phyloP scores from a whole-genome alignment of 1,284 basidiomycete species.

The Hymenochaete sp. region DNA sequence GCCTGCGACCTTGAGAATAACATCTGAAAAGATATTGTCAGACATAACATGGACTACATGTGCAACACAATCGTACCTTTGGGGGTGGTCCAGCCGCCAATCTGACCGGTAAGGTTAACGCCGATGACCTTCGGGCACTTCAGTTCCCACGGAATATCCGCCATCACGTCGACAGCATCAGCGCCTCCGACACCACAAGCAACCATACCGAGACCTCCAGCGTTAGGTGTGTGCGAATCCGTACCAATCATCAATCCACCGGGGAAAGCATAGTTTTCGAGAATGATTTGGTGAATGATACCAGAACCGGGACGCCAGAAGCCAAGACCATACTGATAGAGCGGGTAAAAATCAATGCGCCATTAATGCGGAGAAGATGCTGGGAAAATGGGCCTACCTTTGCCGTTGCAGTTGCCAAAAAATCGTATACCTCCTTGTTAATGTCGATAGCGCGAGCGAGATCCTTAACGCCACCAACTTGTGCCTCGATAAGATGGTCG shows the following conservation, averaged over 20 bases:
- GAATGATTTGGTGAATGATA: constrained; percentile 96
- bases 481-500: constrained; percentile 98
- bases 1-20: constrained; percentile 95
- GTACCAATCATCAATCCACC: constrained; percentile 99
- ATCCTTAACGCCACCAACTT: constrained; percentile 90
- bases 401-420: constrained; percentile 94
- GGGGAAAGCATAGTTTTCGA: constrained; percentile 99
- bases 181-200: constrained; percentile 99
- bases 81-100: constrained; percentile 94
- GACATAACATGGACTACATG: not conserved
- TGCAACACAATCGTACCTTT: constrained; percentile 57
- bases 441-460: constrained; percentile 86
- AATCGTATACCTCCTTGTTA: constrained; percentile 99
- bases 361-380: constrained; percentile 1
- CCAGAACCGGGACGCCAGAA: constrained; percentile 99
- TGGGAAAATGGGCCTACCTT: constrained; percentile 60
- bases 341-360: constrained; percentile 11
- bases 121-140: constrained; percentile 99
- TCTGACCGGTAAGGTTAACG: constrained; percentile 93
- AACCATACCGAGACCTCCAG: constrained; percentile 98
- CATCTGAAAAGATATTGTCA: constrained; percentile 44
- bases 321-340: constrained; percentile 81
- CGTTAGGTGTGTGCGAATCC: constrained; percentile 98
- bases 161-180: constrained; percentile 99
- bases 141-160: constrained; percentile 95